Conservation (phyloP, 164 flowering plant species). For the Amborella trichopoda region DNA sequence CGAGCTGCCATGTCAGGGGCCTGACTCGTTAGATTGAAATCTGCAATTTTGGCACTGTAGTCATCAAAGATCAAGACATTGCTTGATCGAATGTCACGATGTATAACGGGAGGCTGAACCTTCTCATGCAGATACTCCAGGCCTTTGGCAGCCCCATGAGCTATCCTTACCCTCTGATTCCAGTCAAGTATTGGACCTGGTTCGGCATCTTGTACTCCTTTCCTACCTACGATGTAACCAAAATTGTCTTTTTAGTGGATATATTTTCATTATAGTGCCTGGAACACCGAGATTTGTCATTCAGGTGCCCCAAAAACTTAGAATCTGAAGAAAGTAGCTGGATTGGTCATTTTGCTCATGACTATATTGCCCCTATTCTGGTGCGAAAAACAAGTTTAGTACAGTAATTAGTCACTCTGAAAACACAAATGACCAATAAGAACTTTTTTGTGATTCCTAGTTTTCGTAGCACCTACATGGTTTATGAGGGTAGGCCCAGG, state of each 20-base stretch:
- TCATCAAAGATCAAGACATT: constrained; percentile 43
- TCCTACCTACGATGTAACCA: constrained; percentile 36
- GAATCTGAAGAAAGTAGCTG: too few relatives aligned
- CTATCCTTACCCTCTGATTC: constrained; percentile 40
- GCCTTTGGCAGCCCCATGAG: constrained; percentile 41
- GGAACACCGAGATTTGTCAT: too few relatives aligned
- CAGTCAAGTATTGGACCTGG: constrained; percentile 46
- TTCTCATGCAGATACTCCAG: constrained; percentile 47
- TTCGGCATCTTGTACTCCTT: constrained; percentile 43
- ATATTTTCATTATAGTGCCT: too few relatives aligned
- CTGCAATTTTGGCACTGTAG: constrained; percentile 33
- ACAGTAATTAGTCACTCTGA: background rate
- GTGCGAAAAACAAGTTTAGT: background rate
- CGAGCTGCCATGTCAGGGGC: constrained; percentile 45
- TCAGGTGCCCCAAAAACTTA: too few relatives aligned
- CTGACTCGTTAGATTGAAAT: constrained; percentile 38
- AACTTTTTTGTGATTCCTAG: too few relatives aligned
- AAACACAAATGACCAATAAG: too few relatives aligned
- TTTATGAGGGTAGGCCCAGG: too few relatives aligned
- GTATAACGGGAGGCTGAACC: constrained; percentile 33
- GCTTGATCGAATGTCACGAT: constrained; percentile 43
- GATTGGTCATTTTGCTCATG: too few relatives aligned
- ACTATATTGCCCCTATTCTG: too few relatives aligned
- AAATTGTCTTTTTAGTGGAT: too few relatives aligned
- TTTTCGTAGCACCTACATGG: too few relatives aligned